These are phyloP conservation scores for Thalassiosira exigua DNA, from an alignment of 352 stramenopile species.

Conservation along the genomic window DNA sequence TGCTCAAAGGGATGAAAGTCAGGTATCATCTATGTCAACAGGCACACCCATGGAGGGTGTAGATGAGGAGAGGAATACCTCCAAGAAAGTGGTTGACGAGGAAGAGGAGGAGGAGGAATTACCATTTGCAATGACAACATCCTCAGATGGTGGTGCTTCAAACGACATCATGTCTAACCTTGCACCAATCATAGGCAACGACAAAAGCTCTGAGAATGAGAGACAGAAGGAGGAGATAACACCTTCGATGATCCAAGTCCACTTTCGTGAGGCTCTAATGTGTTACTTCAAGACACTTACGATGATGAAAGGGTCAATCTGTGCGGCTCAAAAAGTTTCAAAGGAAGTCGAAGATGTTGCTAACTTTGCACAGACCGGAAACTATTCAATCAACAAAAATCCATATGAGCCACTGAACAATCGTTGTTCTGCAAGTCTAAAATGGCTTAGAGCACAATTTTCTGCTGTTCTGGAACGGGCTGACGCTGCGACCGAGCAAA, in stretches of 20 bases:
- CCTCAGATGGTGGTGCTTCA: constrained; percentile 52
- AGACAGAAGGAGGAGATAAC: constrained; percentile 44
- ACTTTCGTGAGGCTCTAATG: constrained; percentile 79
- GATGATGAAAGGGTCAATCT: constrained; percentile 82
- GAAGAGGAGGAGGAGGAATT: constrained; percentile 76
- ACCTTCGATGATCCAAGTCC: constrained; percentile 54
- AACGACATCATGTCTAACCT: constrained; percentile 39
- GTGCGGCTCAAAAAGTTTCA: constrained; percentile 70
- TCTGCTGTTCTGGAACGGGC: constrained; percentile 81
- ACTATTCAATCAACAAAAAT: constrained; percentile 46
- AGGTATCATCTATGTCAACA: constrained; percentile 67
- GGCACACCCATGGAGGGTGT: constrained; percentile 79
- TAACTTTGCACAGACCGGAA: constrained; percentile 3
- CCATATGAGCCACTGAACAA: constrained; percentile 64
- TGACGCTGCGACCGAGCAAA: constrained; percentile 78
- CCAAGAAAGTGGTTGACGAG: constrained; percentile 34
- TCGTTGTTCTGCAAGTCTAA: constrained; percentile 73
- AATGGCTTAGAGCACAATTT: constrained; percentile 81
- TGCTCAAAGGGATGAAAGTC: constrained; percentile 48
- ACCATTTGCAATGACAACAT: constrained; percentile 79
- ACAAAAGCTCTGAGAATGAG: constrained; percentile 40
- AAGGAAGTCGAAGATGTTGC: constrained; percentile 72
- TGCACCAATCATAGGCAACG: constrained; percentile 35
- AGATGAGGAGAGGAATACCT: constrained; percentile 63
- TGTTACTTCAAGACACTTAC: constrained; percentile 83